Evolutionary conservation across 2,329 filamentous ascomycete genomes (phyloP), one percentile per base, ranked within the genome.

Genomic region (Cercospora sesami): DNA sequence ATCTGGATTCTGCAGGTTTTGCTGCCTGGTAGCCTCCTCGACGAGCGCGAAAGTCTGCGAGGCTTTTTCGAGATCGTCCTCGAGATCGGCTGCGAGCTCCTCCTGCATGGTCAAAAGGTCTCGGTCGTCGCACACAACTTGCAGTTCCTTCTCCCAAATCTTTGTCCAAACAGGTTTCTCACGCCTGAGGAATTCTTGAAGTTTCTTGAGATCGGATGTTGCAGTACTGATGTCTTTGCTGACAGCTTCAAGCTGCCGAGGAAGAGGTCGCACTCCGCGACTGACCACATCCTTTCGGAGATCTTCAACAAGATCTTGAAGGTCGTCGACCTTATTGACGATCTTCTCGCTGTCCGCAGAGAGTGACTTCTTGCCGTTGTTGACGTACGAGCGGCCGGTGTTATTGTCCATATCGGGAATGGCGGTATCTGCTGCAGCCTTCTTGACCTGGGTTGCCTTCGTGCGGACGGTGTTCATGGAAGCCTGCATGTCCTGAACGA

Each of bases 131-230:
- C 95, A 98, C 2, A 99, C 94, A 63, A 94, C 90, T 79, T 98
- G 93, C 57, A 99, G 84, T 79, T 98, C 94, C 81, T 96, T 94
- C 86, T 98, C 94, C 95, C 95, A 99, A 72, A 98, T 96, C 87
- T 97, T 97, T 64, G 93, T 97, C 94, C 95, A 99, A 67, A 97
- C 85, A 0, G 95, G 95, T 80, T 97, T 97, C 85, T 99, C 95
- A 58, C 88, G 87, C 74, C 89, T 90, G 82, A 99, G 87, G 83
- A 91, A 96, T 16, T 97, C 94, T 78, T 97, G 92, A 86, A 99
- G 90, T 81, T 92, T 94, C 86, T 92, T 95, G 70, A 99, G 88
- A 76, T 97, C 94, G 76, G 93, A 90, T 60, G 89, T 91, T 33
- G 95, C 89, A 65, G 85, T 81, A 60, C 89, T 89, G 70, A 99